Base-by-base conservation (phyloP, 1,284 basidiomycete genomes). In the Hypsizygus ulmarius region DNA sequence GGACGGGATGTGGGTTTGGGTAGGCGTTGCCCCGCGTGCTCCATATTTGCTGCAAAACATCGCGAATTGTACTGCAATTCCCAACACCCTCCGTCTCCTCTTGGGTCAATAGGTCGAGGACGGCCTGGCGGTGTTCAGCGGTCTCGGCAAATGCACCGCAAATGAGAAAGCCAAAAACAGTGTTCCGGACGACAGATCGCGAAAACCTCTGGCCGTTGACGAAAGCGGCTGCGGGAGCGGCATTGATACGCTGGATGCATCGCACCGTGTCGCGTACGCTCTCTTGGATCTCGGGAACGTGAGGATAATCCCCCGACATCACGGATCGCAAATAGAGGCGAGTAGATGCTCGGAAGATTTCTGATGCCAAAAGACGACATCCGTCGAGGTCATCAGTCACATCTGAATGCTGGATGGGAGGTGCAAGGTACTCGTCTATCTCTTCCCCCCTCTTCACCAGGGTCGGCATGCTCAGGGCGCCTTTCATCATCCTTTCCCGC, bases 101-200 rank as follows among this genome's bases (percentile, higher is more conserved):
- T 53, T 69, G 69, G 49, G 69, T 59, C 40, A 90, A 70, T 43
- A 79, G 67, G 11, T 60, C 58, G 29, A 70, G 54, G 27, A 90
- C 69, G 54, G 73, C 71, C 1, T 53, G 38, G 44, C 77, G 74
- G 54, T 82, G 71, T 2, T 50, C 50, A 6, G 33, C 42, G 42
- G 78, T 68, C 59, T 82, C 77, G 52, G 84, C 81, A 50, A 90
- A 73, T 58, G 78, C 81, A 1, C 87, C 87, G 51, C 78, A 79
- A 42, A 90, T 75, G 59, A 82, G 88, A 48, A 87, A 80, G 40
- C 79, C 78, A 57, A 90, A 90, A 54, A 92, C 85, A 8, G 86
- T 87, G 63, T 82, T 87, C 27, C 88, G 75, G 44, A 89, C 77
- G 16, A 90, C 84, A 12, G 77, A 74, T 15, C 78, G 73, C 18